These are phyloP conservation scores for Jaminaea rosea DNA, from an alignment of 1,284 basidiomycete genomes.

Conservation along the genomic window DNA sequence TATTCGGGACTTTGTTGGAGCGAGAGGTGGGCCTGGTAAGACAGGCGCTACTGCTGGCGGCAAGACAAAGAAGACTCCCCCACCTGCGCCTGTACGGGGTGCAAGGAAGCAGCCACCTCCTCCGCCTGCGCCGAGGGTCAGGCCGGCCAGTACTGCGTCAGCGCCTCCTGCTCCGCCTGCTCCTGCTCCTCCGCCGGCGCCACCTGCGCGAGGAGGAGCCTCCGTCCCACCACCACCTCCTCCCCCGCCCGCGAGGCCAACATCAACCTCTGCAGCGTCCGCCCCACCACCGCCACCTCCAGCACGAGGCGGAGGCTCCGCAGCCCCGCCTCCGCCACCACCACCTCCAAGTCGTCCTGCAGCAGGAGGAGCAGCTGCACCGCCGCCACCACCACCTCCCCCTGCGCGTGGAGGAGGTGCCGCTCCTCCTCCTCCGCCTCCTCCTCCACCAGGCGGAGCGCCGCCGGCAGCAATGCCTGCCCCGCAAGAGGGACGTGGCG, in stretches of 20 bases:
- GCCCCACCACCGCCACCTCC: slow-evolving; percentile 44
- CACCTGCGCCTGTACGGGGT: slow-evolving; percentile 49
- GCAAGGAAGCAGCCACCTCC: slow-evolving; percentile 40
- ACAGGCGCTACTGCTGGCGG: slow-evolving; percentile 8
- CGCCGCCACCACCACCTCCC: slow-evolving; percentile 27
- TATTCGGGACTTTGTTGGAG: slow-evolving; percentile 72
- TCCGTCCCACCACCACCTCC: slow-evolving; percentile 27
- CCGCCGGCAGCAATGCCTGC: slow-evolving; percentile 10
- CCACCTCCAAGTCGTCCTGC: slow-evolving; percentile 8
- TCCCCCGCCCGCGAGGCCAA: slow-evolving; percentile 48
- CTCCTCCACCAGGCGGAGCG: slow-evolving; percentile 9
- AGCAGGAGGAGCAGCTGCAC: slow-evolving; percentile 17
- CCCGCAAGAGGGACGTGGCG: slow-evolving; percentile 50
- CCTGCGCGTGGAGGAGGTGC: slow-evolving; percentile 15
- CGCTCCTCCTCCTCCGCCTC: slow-evolving; percentile 32
- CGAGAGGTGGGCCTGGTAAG: slow-evolving; percentile 50
- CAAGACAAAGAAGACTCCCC: slow-evolving; percentile 55
- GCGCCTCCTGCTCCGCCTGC: slow-evolving; percentile 16
- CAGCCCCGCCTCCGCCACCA: slow-evolving; percentile 18
- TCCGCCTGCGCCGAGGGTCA: slow-evolving; percentile 25
- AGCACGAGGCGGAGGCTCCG: slow-evolving; percentile 6
- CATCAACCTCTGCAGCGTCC: slow-evolving; percentile 47
- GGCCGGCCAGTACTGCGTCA: slow-evolving; percentile 7
- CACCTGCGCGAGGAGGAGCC: slow-evolving; percentile 45
- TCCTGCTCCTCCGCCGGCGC: slow-evolving; percentile 42